Conservation (phyloP, 768 basidiomycete species). For the Clitopilus hobsonii region DNA sequence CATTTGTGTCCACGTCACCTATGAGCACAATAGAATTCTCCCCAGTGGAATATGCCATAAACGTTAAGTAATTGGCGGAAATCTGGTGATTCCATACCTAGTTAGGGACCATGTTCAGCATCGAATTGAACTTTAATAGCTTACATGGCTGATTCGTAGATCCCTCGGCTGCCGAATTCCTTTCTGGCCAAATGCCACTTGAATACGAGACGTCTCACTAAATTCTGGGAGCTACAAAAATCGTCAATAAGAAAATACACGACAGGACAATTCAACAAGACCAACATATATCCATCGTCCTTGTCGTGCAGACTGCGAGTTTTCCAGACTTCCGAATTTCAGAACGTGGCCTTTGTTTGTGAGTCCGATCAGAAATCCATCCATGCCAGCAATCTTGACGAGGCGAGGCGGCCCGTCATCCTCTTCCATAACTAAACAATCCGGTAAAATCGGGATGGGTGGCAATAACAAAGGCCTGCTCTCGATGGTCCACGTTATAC, state of each 20-base stretch:
- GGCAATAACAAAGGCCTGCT: constrained; percentile 56
- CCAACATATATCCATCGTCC: constrained; percentile 73
- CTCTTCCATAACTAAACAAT: constrained; percentile 27
- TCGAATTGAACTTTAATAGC: too few species aligned
- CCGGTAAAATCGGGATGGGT: constrained; percentile 55
- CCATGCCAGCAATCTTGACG: constrained; percentile 78
- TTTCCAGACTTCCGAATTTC: constrained; percentile 45
- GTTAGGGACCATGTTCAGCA: too few species aligned
- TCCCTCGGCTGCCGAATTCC: constrained; percentile 31
- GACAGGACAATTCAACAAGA: not conserved
- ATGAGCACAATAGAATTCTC: constrained; percentile 68
- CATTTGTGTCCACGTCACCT: constrained; percentile 47
- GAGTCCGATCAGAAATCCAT: constrained; percentile 69
- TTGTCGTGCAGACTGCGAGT: constrained; percentile 28
- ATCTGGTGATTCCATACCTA: constrained; percentile 43
- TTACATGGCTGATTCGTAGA: constrained; percentile 76
- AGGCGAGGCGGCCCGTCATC: constrained; percentile 36
- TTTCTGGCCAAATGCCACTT: constrained; percentile 14
- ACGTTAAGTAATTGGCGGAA: constrained; percentile 78
- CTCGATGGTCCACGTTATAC: constrained; percentile 54
- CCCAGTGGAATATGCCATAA: constrained; percentile 78
- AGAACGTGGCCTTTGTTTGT: constrained; percentile 79
- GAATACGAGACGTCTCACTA: constrained; percentile 55
- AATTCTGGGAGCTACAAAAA: constrained; percentile 66
- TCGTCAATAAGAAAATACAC: not conserved